These are phyloP conservation scores for Coprinopsis strossmayeri DNA, from an alignment of 768 basidiomycete genomes.

Conservation along the genomic window DNA sequence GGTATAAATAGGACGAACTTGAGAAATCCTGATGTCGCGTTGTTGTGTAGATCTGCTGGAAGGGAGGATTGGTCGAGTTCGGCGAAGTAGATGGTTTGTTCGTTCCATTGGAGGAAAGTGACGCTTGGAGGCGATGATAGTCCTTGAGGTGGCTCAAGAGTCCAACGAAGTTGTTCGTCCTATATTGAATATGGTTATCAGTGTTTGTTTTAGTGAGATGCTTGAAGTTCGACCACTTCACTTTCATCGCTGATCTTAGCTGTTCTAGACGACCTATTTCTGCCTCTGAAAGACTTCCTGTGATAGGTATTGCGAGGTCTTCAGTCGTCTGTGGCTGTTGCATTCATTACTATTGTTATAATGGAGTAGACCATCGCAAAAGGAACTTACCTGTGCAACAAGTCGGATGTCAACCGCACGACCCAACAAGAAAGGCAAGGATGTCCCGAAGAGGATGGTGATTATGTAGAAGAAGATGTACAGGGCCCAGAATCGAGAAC, in stretches of 20 bases:
- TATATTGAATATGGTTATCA: not conserved
- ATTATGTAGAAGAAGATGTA: slow-evolving; percentile 29
- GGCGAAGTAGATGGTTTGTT: slow-evolving; percentile 31
- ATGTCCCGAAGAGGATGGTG: slow-evolving; percentile 21
- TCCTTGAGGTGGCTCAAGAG: slow-evolving; percentile 2
- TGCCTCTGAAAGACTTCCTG: slow-evolving; percentile 24
- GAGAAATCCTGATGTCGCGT: slow-evolving; percentile 18
- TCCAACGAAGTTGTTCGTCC: not conserved
- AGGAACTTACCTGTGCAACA: too few species aligned
- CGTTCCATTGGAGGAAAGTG: slow-evolving; percentile 22
- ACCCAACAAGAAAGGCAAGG: slow-evolving; percentile 29
- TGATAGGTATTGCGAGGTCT: slow-evolving; percentile 27
- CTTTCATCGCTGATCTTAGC: slow-evolving; percentile 22
- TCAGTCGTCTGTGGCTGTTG: slow-evolving; percentile 14
- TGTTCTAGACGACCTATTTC: slow-evolving; percentile 26
- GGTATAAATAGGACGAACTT: too few species aligned
- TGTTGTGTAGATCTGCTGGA: slow-evolving; percentile 14
- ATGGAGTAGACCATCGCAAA: too few species aligned
- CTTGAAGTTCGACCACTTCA: too few species aligned
- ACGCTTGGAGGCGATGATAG: slow-evolving; percentile 25
- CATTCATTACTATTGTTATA: too few species aligned
- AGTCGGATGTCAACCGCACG: slow-evolving; percentile 29
- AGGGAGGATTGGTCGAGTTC: slow-evolving; percentile 29
- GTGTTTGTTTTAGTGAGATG: slow-evolving; percentile 16
- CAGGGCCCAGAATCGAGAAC: slow-evolving; percentile 30